Evolutionary conservation across 106 monocot genomes (phyloP).

Genomic region (Amphibolis antarctica): DNA sequence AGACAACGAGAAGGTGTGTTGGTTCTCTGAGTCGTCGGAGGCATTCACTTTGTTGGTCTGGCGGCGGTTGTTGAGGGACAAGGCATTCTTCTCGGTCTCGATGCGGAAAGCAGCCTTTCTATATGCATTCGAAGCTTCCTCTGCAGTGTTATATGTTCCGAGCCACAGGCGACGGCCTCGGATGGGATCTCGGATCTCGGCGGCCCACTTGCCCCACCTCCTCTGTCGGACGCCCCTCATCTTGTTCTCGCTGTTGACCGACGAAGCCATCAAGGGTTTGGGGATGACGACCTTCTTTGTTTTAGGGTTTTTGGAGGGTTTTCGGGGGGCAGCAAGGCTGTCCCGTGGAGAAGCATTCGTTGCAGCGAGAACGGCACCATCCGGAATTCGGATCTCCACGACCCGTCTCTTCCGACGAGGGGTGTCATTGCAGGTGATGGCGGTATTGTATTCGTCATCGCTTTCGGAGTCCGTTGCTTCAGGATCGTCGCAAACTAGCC

Average conservation of each 20-base stretch:
- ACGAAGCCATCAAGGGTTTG: background rate
- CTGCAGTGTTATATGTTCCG: conserved; percentile 44
- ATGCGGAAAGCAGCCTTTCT: conserved; percentile 11
- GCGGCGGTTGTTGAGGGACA: background rate
- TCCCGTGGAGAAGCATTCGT: background rate
- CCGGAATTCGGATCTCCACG: conserved; percentile 13
- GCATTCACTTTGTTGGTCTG: background rate
- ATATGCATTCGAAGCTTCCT: conserved; percentile 41
- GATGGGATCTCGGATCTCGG: conserved; percentile 50
- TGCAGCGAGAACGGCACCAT: background rate
- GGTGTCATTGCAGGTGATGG: too few relatives aligned
- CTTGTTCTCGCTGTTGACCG: background rate
- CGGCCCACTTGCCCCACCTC: conserved; percentile 55
- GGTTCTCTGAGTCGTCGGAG: background rate
- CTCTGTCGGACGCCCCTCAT: conserved; percentile 33
- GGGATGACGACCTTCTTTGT: background rate
- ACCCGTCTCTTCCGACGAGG: conserved; percentile 4
- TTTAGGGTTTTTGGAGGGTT: background rate
- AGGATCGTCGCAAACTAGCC: conserved; percentile 34
- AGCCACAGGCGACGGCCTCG: conserved; percentile 31
- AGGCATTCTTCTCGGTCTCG: conserved; percentile 9
- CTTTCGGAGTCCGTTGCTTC: conserved; percentile 31
- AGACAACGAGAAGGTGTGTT: background rate
- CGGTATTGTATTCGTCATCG: conserved; percentile 12
- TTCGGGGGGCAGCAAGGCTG: background rate